Evolutionary conservation across 2,329 filamentous ascomycete species (phyloP).

Genomic region (Exophiala sp.): DNA sequence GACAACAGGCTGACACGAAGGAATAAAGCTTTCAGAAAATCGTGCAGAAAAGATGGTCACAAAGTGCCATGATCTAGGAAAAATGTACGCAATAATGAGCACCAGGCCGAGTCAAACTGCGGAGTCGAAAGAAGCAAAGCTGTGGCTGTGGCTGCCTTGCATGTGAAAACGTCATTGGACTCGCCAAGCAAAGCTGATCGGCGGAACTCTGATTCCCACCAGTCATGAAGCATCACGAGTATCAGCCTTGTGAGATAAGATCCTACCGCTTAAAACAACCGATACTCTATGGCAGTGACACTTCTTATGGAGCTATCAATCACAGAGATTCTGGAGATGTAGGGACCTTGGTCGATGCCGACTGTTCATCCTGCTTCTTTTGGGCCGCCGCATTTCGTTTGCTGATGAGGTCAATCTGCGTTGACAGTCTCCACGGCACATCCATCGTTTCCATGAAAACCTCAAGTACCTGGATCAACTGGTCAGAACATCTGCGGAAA

Average conservation of each 20-base stretch:
- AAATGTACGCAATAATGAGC: background rate
- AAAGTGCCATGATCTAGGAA: background rate
- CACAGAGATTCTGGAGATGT: too few relatives aligned
- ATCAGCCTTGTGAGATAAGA: too few relatives aligned
- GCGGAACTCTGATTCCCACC: too few relatives aligned
- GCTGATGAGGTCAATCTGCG: background rate
- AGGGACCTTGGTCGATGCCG: too few relatives aligned
- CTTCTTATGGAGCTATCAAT: too few relatives aligned
- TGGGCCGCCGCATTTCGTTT: background rate
- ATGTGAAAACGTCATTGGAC: background rate
- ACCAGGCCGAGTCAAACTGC: background rate
- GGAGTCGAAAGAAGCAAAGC: background rate
- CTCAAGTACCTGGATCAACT: background rate
- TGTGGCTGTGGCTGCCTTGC: too few relatives aligned
- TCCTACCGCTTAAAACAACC: too few relatives aligned
- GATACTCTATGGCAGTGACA: too few relatives aligned
- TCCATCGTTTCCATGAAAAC: slow-evolving; percentile 1
- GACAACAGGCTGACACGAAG: too few relatives aligned
- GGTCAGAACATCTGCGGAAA: background rate
- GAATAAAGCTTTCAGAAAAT: background rate
- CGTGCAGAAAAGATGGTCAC: too few relatives aligned
- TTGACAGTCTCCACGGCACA: background rate
- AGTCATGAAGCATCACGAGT: too few relatives aligned
- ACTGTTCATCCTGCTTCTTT: background rate
- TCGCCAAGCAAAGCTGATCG: background rate